A percentile compares a stretch with the other conserved stretches of the same genome.
Conservation (phyloP, 345 rosid species). For the Cardamine chenopodiifolia region DNA sequence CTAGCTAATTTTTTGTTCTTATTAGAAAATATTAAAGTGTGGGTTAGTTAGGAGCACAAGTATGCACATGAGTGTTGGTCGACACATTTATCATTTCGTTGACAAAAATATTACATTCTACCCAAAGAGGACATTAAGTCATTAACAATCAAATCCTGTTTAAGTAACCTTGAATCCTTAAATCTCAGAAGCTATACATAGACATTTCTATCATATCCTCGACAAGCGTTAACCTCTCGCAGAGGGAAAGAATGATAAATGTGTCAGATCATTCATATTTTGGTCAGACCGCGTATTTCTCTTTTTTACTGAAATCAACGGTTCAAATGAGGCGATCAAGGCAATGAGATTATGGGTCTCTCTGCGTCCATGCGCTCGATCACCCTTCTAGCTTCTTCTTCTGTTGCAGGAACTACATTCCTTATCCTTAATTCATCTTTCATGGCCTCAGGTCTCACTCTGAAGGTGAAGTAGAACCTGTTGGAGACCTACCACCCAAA, state of each 20-base stretch:
- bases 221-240: background rate
- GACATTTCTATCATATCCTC: background rate
- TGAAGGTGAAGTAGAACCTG: conserved; percentile 85
- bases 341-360: conserved; percentile 42
- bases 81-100: background rate
- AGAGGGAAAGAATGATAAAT: background rate
- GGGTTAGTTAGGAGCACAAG: background rate
- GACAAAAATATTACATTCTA: background rate
- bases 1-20: no score
- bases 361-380: conserved; percentile 86
- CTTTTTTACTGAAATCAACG: background rate
- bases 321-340: conserved; percentile 5
- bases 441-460: conserved; percentile 72
- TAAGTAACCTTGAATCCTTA: background rate
- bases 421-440: conserved; percentile 67
- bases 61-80: background rate
- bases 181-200: conserved; percentile 1
- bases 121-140: background rate
- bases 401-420: conserved; percentile 84
- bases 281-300: background rate
- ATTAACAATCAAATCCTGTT: background rate
- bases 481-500: conserved; percentile 66
- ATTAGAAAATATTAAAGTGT: background rate
- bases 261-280: no score
- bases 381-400: conserved; percentile 82